A percentile compares a stretch with the other conserved stretches of the same genome.
Conservation (phyloP, 169 alveolate species). For the Miamiensis avidus region DNA sequence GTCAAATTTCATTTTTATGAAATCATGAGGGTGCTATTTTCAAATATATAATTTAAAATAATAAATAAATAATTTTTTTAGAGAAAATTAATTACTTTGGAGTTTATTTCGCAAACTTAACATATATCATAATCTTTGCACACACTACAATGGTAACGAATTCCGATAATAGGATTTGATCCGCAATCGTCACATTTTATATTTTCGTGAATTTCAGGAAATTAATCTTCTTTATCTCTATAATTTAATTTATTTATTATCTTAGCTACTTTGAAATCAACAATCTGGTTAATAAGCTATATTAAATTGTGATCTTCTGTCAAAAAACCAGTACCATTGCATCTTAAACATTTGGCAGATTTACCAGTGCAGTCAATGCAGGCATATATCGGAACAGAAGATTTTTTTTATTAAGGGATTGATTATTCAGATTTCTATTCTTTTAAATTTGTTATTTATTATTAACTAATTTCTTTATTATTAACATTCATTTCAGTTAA, state of each 20-base stretch:
- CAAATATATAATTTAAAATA: too few species aligned
- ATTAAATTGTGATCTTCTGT: not conserved
- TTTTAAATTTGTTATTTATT: too few species aligned
- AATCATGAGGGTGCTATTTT: not conserved
- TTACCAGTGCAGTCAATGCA: not conserved
- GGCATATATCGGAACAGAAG: too few species aligned
- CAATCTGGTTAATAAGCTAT: not conserved
- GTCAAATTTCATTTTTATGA: too few species aligned
- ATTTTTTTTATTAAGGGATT: too few species aligned
- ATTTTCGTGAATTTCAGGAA: not conserved
- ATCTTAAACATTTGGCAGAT: not conserved
- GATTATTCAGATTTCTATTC: too few species aligned
- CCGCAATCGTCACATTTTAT: not conserved
- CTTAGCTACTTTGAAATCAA: not conserved
- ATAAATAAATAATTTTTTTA: too few species aligned
- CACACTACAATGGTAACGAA: not conserved
- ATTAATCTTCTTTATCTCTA: not conserved
- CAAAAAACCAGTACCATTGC: not conserved
- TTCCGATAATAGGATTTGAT: not conserved
- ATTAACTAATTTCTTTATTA: too few species aligned
- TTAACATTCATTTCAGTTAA: too few species aligned
- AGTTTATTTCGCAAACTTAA: not conserved
- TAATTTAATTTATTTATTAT: too few species aligned
- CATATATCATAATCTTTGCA: not conserved
- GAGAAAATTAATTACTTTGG: not conserved